phyloP scores from a whole-genome alignment of 345 rosid species.

The Viola odorata region DNA sequence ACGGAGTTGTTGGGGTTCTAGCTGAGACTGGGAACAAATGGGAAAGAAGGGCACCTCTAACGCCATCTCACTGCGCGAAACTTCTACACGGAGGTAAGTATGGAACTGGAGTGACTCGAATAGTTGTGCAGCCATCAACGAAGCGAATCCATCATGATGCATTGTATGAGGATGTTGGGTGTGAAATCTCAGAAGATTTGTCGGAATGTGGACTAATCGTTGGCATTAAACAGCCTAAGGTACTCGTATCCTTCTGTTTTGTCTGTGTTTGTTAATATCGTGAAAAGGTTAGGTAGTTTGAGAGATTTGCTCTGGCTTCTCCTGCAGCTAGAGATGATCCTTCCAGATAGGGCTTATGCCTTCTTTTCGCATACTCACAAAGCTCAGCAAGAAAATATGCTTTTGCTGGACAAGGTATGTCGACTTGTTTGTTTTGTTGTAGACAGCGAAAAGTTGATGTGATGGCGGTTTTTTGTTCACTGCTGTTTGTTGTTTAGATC shows the following conservation, averaged over 20 bases:
- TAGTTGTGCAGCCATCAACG: constrained; percentile 83
- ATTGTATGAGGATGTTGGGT: constrained; percentile 73
- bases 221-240: constrained; percentile 86
- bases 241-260: constrained; percentile 10
- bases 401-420: constrained; percentile 69
- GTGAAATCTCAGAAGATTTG: constrained; percentile 76
- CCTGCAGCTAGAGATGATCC: constrained; percentile 66
- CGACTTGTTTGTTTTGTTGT: neutral
- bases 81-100: constrained; percentile 67
- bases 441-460: neutral
- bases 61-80: constrained; percentile 87
- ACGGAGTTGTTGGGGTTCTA: constrained; percentile 82
- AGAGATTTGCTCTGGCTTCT: neutral
- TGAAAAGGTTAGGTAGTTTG: neutral
- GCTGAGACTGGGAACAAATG: constrained; percentile 77
- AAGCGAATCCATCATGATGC: constrained; percentile 86
- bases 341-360: constrained; percentile 78
- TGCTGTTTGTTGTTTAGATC: constrained; percentile 36
- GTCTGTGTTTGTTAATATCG: neutral
- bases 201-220: constrained; percentile 82
- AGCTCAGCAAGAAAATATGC: constrained; percentile 85
- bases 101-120: constrained; percentile 61
- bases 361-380: constrained; percentile 92
- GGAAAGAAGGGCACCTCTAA: constrained; percentile 88
- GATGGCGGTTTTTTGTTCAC: neutral